Evolutionary conservation across 495 filamentous ascomycete species (phyloP).

Genomic region (Hypoxylon fuscum): DNA sequence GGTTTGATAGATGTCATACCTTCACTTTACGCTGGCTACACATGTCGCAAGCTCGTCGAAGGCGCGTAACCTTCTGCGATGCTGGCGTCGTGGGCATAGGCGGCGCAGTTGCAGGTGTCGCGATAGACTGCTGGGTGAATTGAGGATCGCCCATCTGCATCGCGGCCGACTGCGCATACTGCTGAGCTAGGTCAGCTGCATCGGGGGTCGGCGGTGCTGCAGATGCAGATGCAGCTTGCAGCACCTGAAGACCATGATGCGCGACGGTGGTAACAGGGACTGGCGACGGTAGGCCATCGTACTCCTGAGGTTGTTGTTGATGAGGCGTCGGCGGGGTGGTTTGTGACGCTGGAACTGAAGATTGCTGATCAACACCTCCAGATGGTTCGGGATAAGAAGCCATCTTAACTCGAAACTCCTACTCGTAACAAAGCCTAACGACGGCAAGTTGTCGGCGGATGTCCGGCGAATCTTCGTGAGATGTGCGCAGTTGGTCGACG

Average conservation of each 20-base stretch:
- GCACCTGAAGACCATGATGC: slow-evolving; percentile 55
- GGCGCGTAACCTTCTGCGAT: slow-evolving; percentile 57
- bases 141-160: slow-evolving; percentile 35
- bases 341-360: background rate
- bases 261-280: slow-evolving; percentile 43
- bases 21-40: slow-evolving; percentile 89
- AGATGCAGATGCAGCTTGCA: slow-evolving; percentile 55
- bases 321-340: slow-evolving; percentile 7
- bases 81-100: slow-evolving; percentile 5
- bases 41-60: slow-evolving; percentile 84
- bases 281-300: slow-evolving; percentile 34
- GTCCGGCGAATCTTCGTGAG: slow-evolving; percentile 48
- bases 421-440: slow-evolving; percentile 20
- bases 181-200: slow-evolving; percentile 35
- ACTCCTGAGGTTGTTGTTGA: slow-evolving; percentile 19
- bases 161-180: slow-evolving; percentile 44
- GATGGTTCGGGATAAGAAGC: slow-evolving; percentile 42
- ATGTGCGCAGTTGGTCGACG: slow-evolving; percentile 25
- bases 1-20: too few relatives aligned
- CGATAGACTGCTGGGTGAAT: slow-evolving; percentile 20
- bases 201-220: slow-evolving; percentile 38
- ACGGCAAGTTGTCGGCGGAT: slow-evolving; percentile 49
- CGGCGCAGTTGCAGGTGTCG: slow-evolving; percentile 1
- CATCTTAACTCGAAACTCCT: slow-evolving; percentile 26
- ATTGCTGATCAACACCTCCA: slow-evolving; percentile 8